Evolutionary conservation across 129 eudicot species (phyloP), one percentile per base, ranked within the genome.

Genomic region (Chrysanthemum lavandulifolium): DNA sequence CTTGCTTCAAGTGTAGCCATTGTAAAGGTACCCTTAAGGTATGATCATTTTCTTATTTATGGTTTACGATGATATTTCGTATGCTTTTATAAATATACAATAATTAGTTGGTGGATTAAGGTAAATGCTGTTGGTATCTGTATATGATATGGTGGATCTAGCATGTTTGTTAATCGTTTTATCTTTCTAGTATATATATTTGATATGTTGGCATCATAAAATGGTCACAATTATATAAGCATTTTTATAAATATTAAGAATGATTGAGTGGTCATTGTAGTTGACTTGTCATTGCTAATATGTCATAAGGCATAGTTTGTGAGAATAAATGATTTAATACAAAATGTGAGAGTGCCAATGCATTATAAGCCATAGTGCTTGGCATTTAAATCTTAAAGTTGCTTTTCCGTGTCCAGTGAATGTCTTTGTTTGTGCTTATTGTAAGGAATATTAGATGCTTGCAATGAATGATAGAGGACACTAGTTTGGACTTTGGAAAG

Each of bases 21-120:
- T 92, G 96, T 89, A 92, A 86, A 82, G 89, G 96, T 18, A 89
- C 96, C 76, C 94, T 92, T 59, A 89, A 92, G 96, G 97, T 85
- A 80, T 25, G 72, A 23, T 61, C 13, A 61, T 67, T 13, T 48
- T 27, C 3, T 60, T 16, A 67, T 65, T 61, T 31, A 36, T 36
- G 43, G 2, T 29, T 29, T 29, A 29, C 1, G 33, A 36, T 36
- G 47, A 40, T 40, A 40, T 7, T 40, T 6, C 10, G 10, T 40
- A 52, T 3, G 40, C 43, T 48, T 43, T 15, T 69, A 33, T 58
- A 33, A 63, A 2, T 16, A 36, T 63, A 53, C 9, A 29, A 53
- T 74, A 33, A 10, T 27, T 71, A 43, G 78, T 47, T 78, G 15
- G 18, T 19, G 72, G 13, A 52, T 52, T 40, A 14, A 61, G 52